phyloP scores from a whole-genome alignment of 2,329 filamentous ascomycete genomes.

The Nemania diffusa region DNA sequence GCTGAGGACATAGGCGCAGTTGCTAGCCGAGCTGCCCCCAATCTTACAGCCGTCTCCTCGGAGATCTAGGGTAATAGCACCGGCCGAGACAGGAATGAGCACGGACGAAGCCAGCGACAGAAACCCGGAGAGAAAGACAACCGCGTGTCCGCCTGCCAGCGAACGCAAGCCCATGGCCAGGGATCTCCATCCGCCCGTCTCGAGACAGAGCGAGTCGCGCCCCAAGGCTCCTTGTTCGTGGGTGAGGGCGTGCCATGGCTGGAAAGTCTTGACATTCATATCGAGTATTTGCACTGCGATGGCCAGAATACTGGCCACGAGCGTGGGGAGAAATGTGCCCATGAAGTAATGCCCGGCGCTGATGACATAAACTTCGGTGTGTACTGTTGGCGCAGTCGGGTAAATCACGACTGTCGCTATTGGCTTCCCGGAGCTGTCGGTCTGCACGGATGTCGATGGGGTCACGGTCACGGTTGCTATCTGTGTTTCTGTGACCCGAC shows the following conservation, averaged over 20 bases:
- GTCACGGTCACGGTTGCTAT: conserved; percentile 34
- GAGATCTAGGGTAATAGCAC: conserved; percentile 47
- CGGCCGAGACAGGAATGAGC: conserved; percentile 47
- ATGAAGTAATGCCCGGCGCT: conserved; percentile 40
- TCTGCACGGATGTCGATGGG: conserved; percentile 33
- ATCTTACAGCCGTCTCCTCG: conserved; percentile 41
- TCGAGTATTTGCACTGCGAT: conserved; percentile 41
- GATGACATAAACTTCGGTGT: conserved; percentile 18
- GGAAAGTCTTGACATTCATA: conserved; percentile 44
- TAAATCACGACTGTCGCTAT: conserved; percentile 39
- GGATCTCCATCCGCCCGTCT: conserved; percentile 41
- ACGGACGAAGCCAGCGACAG: conserved; percentile 45
- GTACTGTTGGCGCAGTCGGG: conserved; percentile 4
- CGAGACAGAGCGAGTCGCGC: conserved; percentile 47
- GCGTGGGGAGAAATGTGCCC: conserved; percentile 40
- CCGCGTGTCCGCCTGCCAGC: conserved; percentile 39
- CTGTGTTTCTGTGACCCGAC: conserved; percentile 38
- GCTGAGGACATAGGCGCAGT: conserved; percentile 48
- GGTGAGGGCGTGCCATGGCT: conserved; percentile 54
- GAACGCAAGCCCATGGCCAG: conserved; percentile 40
- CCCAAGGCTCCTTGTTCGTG: conserved; percentile 47
- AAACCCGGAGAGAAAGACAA: conserved; percentile 45
- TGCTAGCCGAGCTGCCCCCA: conserved; percentile 38
- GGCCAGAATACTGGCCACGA: conserved; percentile 39
- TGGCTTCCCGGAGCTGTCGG: conserved; percentile 36